Conservation (phyloP, 257 asterid genomes). For the Plantago major region DNA sequence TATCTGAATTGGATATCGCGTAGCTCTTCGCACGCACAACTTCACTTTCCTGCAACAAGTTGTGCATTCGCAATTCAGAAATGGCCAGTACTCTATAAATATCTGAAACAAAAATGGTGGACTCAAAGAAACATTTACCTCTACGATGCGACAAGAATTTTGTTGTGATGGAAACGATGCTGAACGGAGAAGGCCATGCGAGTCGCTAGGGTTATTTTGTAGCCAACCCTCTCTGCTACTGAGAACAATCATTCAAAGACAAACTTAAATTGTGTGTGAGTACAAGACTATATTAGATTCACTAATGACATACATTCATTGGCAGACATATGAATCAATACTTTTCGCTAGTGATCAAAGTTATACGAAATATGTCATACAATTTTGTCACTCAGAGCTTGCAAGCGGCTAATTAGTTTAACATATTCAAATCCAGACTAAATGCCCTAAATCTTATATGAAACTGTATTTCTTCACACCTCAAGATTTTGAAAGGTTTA, state of each 20-base stretch:
- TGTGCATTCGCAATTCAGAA: neutral
- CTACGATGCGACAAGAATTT: constrained; percentile 34
- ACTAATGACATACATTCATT: too few species aligned
- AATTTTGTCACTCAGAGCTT: too few species aligned
- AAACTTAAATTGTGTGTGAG: neutral
- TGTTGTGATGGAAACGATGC: constrained; percentile 50
- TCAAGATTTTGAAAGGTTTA: too few species aligned
- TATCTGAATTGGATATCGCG: constrained; percentile 19
- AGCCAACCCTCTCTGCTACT: constrained; percentile 74
- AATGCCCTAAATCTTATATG: too few species aligned
- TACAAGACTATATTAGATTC: too few species aligned
- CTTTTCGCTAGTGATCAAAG: too few species aligned
- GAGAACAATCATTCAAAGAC: constrained; percentile 10
- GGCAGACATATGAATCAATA: too few species aligned
- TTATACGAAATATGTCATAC: too few species aligned
- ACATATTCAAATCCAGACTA: too few species aligned
- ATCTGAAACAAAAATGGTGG: neutral
- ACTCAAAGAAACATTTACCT: constrained; percentile 33
- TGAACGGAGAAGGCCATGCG: constrained; percentile 42
- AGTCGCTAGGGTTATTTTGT: constrained; percentile 44
- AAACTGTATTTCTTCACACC: too few species aligned
- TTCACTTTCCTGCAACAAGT: constrained; percentile 48
- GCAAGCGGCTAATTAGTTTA: too few species aligned
- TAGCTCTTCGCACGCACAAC: constrained; percentile 26
- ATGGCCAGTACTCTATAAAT: too few species aligned